Base-by-base conservation (phyloP, 495 filamentous ascomycete species). In the Talaromyces adpressus region DNA sequence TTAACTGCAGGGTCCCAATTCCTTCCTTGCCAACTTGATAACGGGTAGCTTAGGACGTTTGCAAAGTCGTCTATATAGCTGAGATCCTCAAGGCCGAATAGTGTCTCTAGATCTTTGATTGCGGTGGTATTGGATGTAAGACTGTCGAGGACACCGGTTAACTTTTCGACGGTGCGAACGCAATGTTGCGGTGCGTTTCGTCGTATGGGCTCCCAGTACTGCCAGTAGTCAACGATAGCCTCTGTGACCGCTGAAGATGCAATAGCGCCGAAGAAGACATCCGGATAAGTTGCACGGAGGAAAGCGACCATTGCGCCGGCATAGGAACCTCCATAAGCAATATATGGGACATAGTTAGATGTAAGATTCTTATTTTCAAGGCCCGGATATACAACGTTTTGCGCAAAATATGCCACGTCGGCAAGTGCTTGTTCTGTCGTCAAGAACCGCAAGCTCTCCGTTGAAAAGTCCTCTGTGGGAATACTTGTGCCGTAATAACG, bases 251-350 rank as follows among this genome's bases (percentile, higher is more conserved):
- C 89, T 4, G 88, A 90, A 0, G 85, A 88, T 0, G 85, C 84
- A 36, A 92, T 89, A 0, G 87, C 81, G 66, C 84, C 89, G 74
- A 76, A 89, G 73, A 85, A 91, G 25, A 84, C 73, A 34, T 89
- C 83, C 0, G 89, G 89, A 70, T 91, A 91, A 51, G 85, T 64
- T 59, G 83, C 84, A 3, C 89, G 82, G 34, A 90, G 70, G 68
- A 92, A 87, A 1, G 89, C 89, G 34, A 84, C 85, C 63, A 89
- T 87, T 9, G 84, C 85, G 16, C 89, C 89, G 18, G 89, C 86
- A 67, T 92, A 92, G 4, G 86, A 89, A 1, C 88, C 89, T 2
- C 89, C 89, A 64, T 91, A 92, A 0, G 81, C 84, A 61, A 91
- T 85, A 73, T 84, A 91, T 0, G 89, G 78, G 5, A 79, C 83